A percentile compares a stretch with the other conserved stretches of the same genome.
Evolutionary conservation across 163 green algal species (phyloP).

Genomic region (Volvox carteri): DNA sequence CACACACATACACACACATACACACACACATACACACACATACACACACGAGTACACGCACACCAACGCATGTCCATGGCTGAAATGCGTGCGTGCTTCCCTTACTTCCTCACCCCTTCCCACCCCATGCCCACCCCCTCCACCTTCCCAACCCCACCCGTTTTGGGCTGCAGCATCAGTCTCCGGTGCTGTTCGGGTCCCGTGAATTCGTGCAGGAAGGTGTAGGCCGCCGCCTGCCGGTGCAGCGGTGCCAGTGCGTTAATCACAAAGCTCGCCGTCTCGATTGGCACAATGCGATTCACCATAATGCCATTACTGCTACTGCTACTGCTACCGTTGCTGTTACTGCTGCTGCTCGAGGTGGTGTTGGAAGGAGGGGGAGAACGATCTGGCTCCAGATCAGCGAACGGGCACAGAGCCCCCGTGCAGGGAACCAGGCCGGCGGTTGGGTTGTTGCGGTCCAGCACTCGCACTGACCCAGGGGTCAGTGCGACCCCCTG

Average conservation of each 20-base stretch:
- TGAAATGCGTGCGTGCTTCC: not conserved
- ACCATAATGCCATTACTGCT: not conserved
- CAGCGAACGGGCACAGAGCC: slow-evolving; percentile 2
- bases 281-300: not conserved
- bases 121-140: not conserved
- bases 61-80: not conserved
- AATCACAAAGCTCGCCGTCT: not conserved
- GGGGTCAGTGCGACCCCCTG: slow-evolving; percentile 8
- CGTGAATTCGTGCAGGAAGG: slow-evolving; percentile 10
- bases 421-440: not conserved
- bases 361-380: not conserved
- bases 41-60: not conserved
- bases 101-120: not conserved
- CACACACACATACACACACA: slow-evolving; percentile 19
- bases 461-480: not conserved
- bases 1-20: not conserved
- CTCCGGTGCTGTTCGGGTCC: not conserved
- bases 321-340: not conserved
- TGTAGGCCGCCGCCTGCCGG: slow-evolving; percentile 20
- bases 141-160: slow-evolving; percentile 1
- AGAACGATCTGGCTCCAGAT: not conserved
- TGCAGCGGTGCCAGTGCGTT: not conserved
- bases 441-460: not conserved
- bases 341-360: not conserved
- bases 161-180: not conserved